Evolutionary conservation across 352 stramenopile species (phyloP), one percentile per base, ranked within the genome.

Genomic region (Poterioochromonas sp.): DNA sequence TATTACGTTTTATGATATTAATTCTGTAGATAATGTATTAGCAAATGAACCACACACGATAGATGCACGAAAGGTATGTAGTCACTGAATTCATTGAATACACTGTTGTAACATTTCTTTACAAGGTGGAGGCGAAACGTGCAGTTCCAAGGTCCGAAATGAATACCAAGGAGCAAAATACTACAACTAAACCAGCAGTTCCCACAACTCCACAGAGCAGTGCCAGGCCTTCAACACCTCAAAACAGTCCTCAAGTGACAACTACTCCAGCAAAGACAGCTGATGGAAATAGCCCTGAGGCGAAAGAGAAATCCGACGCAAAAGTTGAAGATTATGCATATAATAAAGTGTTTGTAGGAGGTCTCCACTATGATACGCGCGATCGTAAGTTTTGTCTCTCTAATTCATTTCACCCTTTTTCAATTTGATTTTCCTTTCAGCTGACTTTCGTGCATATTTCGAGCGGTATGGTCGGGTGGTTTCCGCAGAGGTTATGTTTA

Each of bases 401-500:
- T 3, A 20, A 8, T 12, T 26, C 22, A 26, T 26, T 37, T 58
- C 3, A 34, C 22, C 8, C 1, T 5, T 35, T 12, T 71, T 54
- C 37, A 35, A 1, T 54, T 74, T 74, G 0, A 22, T 8, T 58
- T 18, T 51, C 0, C 8, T 15, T 74, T 8, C 70, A 78, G 89
- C 85, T 58, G 90, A 93, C 44, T 95, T 96, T 79, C 90, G 91
- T 77, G 88, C 89, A 78, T 96, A 95, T 84, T 96, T 96, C 85
- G 83, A 89, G 79, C 89, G 95, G 80, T 96, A 91, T 73, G 91
- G 91, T 71, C 93, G 93, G 73, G 90, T 96, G n/a, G 84, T 94
- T 76, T 94, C 88, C 3, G 90, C 90, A 47, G 91, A 96, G 82
- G 91, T 96, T 40, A 96, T 96, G 91, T 96, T 96, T 83, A 96